Conservation (phyloP, 2,329 filamentous ascomycete genomes). For the Pyrenophora seminiperda region DNA sequence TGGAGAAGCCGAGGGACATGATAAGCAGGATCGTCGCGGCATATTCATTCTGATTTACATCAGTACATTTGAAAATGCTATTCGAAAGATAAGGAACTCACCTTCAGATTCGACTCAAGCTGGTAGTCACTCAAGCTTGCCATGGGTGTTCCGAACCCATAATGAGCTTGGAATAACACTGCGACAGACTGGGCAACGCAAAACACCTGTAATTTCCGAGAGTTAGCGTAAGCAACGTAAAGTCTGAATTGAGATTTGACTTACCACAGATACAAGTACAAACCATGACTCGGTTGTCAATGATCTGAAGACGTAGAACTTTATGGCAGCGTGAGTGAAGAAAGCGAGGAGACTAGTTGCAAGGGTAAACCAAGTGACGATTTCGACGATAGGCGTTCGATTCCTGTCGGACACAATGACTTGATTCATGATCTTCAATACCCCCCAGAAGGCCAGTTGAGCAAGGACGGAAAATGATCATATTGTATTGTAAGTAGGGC, state of each 20-base stretch:
- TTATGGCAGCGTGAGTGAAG: conserved; percentile 27
- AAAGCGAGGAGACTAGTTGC: conserved; percentile 27
- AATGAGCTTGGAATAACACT: conserved; percentile 20
- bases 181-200: conserved; percentile 26
- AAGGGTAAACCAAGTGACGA: conserved; percentile 30
- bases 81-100: conserved; percentile 1
- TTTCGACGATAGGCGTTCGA: conserved; percentile 31
- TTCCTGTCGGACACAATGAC: conserved; percentile 25
- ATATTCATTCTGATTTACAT: conserved; percentile 30
- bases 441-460: conserved; percentile 2
- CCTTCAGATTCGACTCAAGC: conserved; percentile 21
- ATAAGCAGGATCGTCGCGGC: conserved; percentile 33
- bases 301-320: conserved; percentile 24
- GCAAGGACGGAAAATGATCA: conserved; percentile 4
- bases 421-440: conserved; percentile 16
- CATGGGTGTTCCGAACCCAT: conserved; percentile 30
- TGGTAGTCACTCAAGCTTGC: conserved; percentile 14
- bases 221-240: not conserved
- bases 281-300: conserved; percentile 22
- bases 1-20: conserved; percentile 33
- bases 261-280: conserved; percentile 24
- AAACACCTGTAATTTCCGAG: conserved; percentile 16
- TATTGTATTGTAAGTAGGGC: conserved; percentile 12
- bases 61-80: not conserved
- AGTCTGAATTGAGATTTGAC: not conserved